Evolutionary conservation across 2,329 filamentous ascomycete genomes (phyloP), one percentile per base, ranked within the genome.

Genomic region (Colletotrichum shisoi): DNA sequence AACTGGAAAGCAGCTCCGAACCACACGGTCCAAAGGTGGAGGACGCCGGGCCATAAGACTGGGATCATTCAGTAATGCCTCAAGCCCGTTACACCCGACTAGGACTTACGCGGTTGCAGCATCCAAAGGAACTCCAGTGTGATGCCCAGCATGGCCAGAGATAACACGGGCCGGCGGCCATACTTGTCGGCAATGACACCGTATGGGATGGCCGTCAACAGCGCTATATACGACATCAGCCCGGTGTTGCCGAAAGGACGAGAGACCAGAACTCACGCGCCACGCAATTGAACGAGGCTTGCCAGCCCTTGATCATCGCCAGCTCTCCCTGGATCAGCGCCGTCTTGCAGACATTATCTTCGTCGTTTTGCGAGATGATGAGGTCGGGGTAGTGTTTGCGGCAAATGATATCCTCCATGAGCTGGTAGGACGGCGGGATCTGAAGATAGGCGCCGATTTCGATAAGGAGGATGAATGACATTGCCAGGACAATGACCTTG

Each of bases 381-480:
- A 79, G 74, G 2, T 79, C 75, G 5, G 82, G 80, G 69, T 82
- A 83, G 68, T 82, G 78, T 17, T 78, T 71, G 27, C 81, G 81
- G 73, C 86, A 88, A 51, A 86, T 80, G 52, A 86, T 80, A 58
- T 80, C 78, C 72, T 88, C 85, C 70, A 84, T 79, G 57, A 87
- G 79, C 60, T 82, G 81, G 57, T 80, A 82, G 51, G 76, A 72
- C 0, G 85, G 82, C 3, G 83, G 78, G 21, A 61, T 78, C 69
- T 73, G 77, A 62, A 76, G 72, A 63, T 71, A 76, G 12, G 78
- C 71, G 67, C 79, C 80, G 13, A 83, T 75, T 56, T 82, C 80
- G 58, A 82, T 69, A 48, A 84, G 69, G 57, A 84, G 75, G 46
- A 85, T 70, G 27, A 79, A 75, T 2, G 81, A 17, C 49, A 79